Evolutionary conservation across 192 early-diverging fungal species (phyloP).

Genomic region (Coemansia sp.): DNA sequence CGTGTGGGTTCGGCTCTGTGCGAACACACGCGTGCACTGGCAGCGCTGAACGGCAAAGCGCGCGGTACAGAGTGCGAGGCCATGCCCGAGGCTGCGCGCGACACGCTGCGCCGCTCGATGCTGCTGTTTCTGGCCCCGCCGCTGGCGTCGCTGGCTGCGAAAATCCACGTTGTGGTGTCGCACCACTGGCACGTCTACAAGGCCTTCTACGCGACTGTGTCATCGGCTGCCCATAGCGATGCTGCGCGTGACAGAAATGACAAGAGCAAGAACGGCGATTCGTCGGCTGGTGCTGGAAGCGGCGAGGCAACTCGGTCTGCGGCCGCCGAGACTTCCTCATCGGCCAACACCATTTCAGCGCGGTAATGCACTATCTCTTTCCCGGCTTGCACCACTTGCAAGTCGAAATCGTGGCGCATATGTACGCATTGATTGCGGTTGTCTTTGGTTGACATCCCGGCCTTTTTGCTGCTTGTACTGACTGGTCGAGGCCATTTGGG

Average conservation of each 20-base stretch:
- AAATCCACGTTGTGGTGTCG: constrained; percentile 31
- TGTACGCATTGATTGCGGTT: neutral
- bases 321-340: constrained; percentile 6
- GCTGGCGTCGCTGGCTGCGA: constrained; percentile 23
- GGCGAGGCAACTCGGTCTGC: neutral
- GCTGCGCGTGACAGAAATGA: neutral
- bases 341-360: constrained; percentile 17
- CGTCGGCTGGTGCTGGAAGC: neutral
- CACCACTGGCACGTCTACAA: constrained; percentile 56
- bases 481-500: too few species aligned
- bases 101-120: constrained; percentile 34
- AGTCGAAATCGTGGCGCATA: constrained; percentile 1
- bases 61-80: constrained; percentile 36
- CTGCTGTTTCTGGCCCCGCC: constrained; percentile 37
- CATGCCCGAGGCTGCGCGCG: constrained; percentile 26
- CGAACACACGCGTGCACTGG: constrained; percentile 27
- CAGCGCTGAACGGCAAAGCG: constrained; percentile 14
- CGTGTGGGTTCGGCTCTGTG: constrained; percentile 31
- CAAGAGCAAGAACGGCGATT: constrained; percentile 2
- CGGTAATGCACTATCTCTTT: neutral
- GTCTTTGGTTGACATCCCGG: neutral
- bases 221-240: constrained; percentile 1
- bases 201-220: constrained; percentile 34
- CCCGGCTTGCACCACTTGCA: neutral
- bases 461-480: neutral